phyloP scores from a whole-genome alignment of 192 early-diverging fungal species.

The Backusella mclennaniae region DNA sequence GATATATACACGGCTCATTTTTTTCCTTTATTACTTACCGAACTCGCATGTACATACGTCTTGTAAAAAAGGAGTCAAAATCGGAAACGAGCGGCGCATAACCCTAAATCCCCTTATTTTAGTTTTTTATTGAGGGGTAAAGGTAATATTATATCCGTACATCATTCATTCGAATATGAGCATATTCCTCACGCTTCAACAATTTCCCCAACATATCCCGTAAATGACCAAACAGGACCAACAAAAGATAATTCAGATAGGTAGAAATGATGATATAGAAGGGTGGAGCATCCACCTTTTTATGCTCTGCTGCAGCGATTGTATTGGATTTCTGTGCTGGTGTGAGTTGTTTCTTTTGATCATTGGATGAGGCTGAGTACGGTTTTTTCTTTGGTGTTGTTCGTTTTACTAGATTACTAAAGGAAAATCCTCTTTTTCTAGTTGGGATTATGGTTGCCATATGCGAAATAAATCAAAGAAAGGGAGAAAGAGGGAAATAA shows the following conservation, averaged over 20 bases:
- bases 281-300: constrained; percentile 46
- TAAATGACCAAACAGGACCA: constrained; percentile 82
- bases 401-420: constrained; percentile 15
- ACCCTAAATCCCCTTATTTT: constrained; percentile 31
- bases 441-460: neutral
- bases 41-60: constrained; percentile 81
- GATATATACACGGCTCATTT: neutral
- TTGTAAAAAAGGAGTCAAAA: constrained; percentile 89
- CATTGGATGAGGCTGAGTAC: constrained; percentile 32
- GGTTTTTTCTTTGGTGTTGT: constrained; percentile 21
- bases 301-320: constrained; percentile 13
- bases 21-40: constrained; percentile 19
- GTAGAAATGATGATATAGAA: constrained; percentile 76
- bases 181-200: constrained; percentile 60
- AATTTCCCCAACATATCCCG: constrained; percentile 79
- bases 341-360: constrained; percentile 21
- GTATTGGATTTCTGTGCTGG: constrained; percentile 28
- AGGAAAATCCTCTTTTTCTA: constrained; percentile 15
- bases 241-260: constrained; percentile 81
- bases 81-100: constrained; percentile 86
- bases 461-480: neutral
- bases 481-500: neutral
- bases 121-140: no score
- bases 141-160: neutral
- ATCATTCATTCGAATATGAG: constrained; percentile 51